Percentiles rank a stretch among this genome's conserved stretches.
Conservation (phyloP, 108 stramenopile genomes). For the Fistulifera pelliculosa region DNA sequence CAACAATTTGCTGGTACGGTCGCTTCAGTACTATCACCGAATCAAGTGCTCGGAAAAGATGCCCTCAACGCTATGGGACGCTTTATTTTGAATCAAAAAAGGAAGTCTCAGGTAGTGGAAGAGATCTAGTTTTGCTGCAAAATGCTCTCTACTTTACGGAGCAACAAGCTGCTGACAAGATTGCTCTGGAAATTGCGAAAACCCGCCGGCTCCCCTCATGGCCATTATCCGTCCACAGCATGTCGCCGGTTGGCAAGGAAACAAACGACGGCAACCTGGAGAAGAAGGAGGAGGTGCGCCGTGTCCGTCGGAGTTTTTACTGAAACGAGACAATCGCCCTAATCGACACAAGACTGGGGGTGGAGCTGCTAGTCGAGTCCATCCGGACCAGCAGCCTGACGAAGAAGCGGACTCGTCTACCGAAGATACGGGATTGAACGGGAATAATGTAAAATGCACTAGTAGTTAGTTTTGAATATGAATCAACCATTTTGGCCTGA, state of each 20-base stretch:
- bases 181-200: conserved; percentile 47
- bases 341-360: conserved; percentile 6
- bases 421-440: no score
- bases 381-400: neutral
- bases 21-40: neutral
- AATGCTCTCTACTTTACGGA: conserved; percentile 45
- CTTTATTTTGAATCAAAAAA: conserved; percentile 34
- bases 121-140: conserved; percentile 28
- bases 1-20: conserved; percentile 28
- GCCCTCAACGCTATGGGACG: conserved; percentile 22
- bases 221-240: conserved; percentile 60
- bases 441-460: no score
- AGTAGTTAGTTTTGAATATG: no score
- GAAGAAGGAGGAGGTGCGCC: conserved; percentile 84
- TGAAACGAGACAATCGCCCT: conserved; percentile 49
- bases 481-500: no score
- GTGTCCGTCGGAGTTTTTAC: conserved; percentile 77
- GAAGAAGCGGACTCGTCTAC: no score
- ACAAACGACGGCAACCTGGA: conserved; percentile 37
- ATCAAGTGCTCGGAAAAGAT: neutral
- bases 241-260: conserved; percentile 47
- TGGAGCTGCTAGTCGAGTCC: conserved; percentile 1
- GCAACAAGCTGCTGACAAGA: conserved; percentile 49
- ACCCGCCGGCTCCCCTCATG: conserved; percentile 82
- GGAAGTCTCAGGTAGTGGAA: conserved; percentile 6